Evolutionary conservation across 108 stramenopile species (phyloP).

Genomic region (Pseudonitzschia multistriata): DNA sequence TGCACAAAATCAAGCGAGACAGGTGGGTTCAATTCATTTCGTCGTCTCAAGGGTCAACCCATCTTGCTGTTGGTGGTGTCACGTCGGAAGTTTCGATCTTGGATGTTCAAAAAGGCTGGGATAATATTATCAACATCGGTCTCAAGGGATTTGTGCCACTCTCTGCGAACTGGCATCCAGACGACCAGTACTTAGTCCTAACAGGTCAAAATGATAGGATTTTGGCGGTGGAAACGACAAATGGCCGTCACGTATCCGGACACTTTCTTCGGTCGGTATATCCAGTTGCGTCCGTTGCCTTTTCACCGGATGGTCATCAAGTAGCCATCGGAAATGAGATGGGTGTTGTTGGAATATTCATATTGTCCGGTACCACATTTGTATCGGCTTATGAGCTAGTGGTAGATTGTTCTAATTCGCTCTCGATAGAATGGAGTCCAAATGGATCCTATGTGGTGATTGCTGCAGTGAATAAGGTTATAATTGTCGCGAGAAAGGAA

Average conservation of each 20-base stretch:
- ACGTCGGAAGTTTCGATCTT: constrained; percentile 59
- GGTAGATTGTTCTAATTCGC: constrained; percentile 38
- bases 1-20: constrained; percentile 54
- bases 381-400: constrained; percentile 60
- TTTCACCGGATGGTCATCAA: constrained; percentile 61
- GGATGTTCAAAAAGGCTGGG: constrained; percentile 55
- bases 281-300: constrained; percentile 54
- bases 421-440: constrained; percentile 63
- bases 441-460: constrained; percentile 54
- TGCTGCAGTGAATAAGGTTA: constrained; percentile 44
- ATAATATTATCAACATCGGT: constrained; percentile 48
- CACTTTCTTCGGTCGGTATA: constrained; percentile 52
- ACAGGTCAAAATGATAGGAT: constrained; percentile 66
- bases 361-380: constrained; percentile 46
- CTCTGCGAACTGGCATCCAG: constrained; percentile 71
- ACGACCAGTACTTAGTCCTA: constrained; percentile 62
- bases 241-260: constrained; percentile 48
- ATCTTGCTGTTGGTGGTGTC: constrained; percentile 67
- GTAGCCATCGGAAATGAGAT: constrained; percentile 64
- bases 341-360: constrained; percentile 66
- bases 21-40: constrained; percentile 69
- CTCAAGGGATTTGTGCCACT: constrained; percentile 57
- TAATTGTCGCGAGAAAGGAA: constrained; percentile 36
- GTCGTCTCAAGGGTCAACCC: constrained; percentile 48
- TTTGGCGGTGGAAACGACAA: constrained; percentile 63